Evolutionary conservation across 805 yeast genomes (phyloP).

Genomic region (Saccharomyces paradoxus): DNA sequence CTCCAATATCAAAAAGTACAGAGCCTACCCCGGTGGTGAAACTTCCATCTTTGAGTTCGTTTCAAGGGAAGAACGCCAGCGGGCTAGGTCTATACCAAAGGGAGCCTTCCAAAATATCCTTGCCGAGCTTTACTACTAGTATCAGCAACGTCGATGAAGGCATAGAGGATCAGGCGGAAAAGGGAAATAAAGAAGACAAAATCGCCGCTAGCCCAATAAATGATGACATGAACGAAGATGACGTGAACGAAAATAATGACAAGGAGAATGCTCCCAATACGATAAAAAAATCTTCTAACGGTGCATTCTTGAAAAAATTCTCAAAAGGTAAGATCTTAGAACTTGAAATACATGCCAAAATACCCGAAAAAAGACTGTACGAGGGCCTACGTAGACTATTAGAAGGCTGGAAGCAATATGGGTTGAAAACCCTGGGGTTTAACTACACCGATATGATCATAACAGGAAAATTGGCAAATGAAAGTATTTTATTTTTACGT

Average conservation of each 20-base stretch:
- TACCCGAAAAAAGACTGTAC: constrained; percentile 43
- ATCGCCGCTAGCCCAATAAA: constrained; percentile 18
- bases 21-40: not conserved
- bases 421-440: constrained; percentile 45
- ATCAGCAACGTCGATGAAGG: constrained; percentile 1
- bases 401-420: constrained; percentile 59
- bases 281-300: constrained; percentile 5
- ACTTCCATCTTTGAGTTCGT: not conserved
- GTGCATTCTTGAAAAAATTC: constrained; percentile 27
- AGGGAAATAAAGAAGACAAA: constrained; percentile 11
- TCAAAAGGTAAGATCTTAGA: constrained; percentile 12
- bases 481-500: constrained; percentile 50
- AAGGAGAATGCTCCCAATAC: not conserved
- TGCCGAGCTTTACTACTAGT: constrained; percentile 28
- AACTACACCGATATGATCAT: constrained; percentile 37
- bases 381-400: constrained; percentile 54
- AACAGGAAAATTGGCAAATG: constrained; percentile 50
- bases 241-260: constrained; percentile 1
- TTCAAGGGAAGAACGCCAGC: not conserved
- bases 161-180: not conserved
- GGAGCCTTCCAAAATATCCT: constrained; percentile 5
- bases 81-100: not conserved
- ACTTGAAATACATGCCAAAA: constrained; percentile 22
- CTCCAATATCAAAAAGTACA: constrained; percentile 22
- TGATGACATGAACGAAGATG: constrained; percentile 4